A percentile compares a stretch with the other conserved stretches of the same genome.
phyloP scores from a whole-genome alignment of 441 rosid species.

The Breynia disticha region DNA sequence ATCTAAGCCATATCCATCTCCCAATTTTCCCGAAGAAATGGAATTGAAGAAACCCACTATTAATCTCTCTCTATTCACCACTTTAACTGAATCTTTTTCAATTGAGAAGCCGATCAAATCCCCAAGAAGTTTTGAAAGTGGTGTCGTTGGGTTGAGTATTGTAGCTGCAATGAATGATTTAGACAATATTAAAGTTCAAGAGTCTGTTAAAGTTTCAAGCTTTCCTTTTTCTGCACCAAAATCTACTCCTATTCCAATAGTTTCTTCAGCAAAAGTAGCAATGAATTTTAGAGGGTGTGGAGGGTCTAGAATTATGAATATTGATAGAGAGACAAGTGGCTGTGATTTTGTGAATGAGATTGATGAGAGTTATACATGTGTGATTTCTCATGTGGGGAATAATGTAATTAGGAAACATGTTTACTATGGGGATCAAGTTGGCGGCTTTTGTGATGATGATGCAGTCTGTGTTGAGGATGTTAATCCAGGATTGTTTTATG shows the following conservation, averaged over 20 bases:
- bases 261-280: constrained; percentile 7
- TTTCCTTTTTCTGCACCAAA: constrained; percentile 7
- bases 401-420: constrained; percentile 14
- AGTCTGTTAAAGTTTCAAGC: constrained; percentile 1
- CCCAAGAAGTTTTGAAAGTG: constrained; percentile 16
- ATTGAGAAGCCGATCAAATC: constrained; percentile 11
- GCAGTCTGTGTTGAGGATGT: background rate
- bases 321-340: background rate
- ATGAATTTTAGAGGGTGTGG: constrained; percentile 5
- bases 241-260: constrained; percentile 17
- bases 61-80: constrained; percentile 13
- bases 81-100: constrained; percentile 11
- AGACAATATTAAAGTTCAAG: background rate
- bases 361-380: constrained; percentile 21
- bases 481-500: constrained; percentile 9
- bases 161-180: constrained; percentile 22
- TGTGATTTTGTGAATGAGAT: constrained; percentile 9
- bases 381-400: constrained; percentile 21
- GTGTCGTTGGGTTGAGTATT: constrained; percentile 23
- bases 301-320: background rate
- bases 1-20: background rate
- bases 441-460: constrained; percentile 6
- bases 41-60: constrained; percentile 17
- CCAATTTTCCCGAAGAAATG: constrained; percentile 14
- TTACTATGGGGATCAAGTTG: constrained; percentile 4